Evolutionary conservation across 164 flowering plant genomes (phyloP).

Genomic region (Berberis vulgaris): DNA sequence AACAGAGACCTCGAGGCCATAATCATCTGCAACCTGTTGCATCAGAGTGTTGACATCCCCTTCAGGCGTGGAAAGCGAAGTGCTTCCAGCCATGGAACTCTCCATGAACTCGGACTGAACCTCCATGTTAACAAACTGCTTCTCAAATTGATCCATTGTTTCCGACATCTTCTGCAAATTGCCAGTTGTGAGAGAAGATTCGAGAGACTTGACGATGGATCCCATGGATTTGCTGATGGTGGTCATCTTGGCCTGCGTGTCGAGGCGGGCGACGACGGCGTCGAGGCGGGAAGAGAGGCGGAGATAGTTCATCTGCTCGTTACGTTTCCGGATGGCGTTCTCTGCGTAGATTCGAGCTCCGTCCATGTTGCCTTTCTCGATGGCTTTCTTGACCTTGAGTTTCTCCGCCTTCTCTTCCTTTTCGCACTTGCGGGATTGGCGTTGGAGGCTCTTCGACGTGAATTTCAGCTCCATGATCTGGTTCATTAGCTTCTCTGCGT

Average conservation of each 20-base stretch:
- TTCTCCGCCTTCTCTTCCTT: conserved; percentile 13
- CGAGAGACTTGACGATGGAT: conserved; percentile 14
- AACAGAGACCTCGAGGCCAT: conserved; percentile 19
- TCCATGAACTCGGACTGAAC: conserved; percentile 18
- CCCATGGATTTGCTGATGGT: conserved; percentile 15
- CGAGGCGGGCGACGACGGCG: conserved; percentile 16
- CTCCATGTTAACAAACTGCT: conserved; percentile 21
- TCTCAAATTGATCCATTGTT: conserved; percentile 18
- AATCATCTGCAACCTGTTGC: conserved; percentile 23
- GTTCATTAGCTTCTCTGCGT: conserved; percentile 17
- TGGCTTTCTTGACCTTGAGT: conserved; percentile 15
- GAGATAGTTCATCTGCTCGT: conserved; percentile 18
- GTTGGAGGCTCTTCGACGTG: conserved; percentile 14
- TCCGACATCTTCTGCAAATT: conserved; percentile 19
- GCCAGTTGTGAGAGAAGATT: conserved; percentile 11
- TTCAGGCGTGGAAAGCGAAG: conserved; percentile 17
- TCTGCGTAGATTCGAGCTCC: conserved; percentile 19
- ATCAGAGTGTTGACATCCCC: conserved; percentile 17
- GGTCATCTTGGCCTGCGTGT: conserved; percentile 17
- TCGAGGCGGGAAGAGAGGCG: conserved; percentile 16
- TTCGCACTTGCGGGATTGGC: conserved; percentile 17
- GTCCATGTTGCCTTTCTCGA: conserved; percentile 17
- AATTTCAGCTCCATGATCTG: conserved; percentile 18
- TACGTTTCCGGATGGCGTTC: conserved; percentile 15
- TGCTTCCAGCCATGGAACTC: conserved; percentile 19